These are phyloP conservation scores for Arachis hypogaea DNA, from an alignment of 306 rosid genomes.

Conservation along the genomic window DNA sequence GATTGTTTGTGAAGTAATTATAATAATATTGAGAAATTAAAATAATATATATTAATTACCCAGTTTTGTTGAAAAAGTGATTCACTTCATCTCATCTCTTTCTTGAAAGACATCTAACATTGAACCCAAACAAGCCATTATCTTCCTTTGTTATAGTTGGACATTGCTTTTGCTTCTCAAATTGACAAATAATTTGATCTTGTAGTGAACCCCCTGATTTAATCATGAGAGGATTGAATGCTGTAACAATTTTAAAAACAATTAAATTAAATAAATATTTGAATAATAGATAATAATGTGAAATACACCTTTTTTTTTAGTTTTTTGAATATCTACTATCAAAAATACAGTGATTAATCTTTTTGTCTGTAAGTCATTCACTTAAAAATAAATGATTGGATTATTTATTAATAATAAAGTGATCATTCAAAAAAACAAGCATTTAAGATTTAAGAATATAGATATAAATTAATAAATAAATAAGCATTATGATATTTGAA, in stretches of 20 bases:
- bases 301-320: no score
- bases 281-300: background rate
- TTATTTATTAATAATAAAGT: no score
- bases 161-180: slow-evolving; percentile 44
- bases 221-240: slow-evolving; percentile 57
- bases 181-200: slow-evolving; percentile 59
- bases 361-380: no score
- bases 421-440: no score
- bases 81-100: slow-evolving; percentile 60
- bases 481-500: no score
- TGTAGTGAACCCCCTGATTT: slow-evolving; percentile 75
- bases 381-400: no score
- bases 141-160: slow-evolving; percentile 24
- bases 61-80: slow-evolving; percentile 42
- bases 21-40: background rate
- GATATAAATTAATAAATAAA: no score
- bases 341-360: background rate
- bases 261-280: background rate
- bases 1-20: background rate
- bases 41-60: slow-evolving; percentile 27
- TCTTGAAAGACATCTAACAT: slow-evolving; percentile 48
- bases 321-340: background rate
- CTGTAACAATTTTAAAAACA: slow-evolving; percentile 27
- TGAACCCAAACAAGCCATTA: slow-evolving; percentile 58
- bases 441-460: no score